Evolutionary conservation across 345 rosid species (phyloP), one percentile per base, ranked within the genome.

Genomic region (Murraya paniculata): DNA sequence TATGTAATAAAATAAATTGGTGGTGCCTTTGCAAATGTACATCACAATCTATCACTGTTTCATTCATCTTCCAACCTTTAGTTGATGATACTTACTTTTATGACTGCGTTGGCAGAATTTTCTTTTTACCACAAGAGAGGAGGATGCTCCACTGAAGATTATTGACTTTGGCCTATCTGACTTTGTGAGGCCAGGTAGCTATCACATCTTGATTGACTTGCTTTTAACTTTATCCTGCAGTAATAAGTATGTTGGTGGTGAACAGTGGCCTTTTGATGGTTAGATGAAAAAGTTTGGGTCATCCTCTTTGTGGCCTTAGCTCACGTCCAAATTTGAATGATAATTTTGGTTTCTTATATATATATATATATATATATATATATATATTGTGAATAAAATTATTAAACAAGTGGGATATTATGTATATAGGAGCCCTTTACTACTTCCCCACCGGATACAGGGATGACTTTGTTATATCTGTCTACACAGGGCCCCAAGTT

Each of bases 101-200:
- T 73, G 81, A 82, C 68, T 61, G 59, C 57, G 13, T 74, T 77
- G 77, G 58, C 92, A 97, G 98, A 94, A 97, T 85, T 94, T 97
- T 82, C 98, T 94, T 71, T 97, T 93, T 83, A 82, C 94, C 73
- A 89, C 92, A 73, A 88, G 82, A 82, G 89, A 86, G 55, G 97
- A 91, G 77, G 92, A 91, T 84, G 92, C 98, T 67, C 78, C 89
- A 72, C 86, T 97, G 90, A 97, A 93, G 89, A 89, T 93, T 66
- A 97, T 94, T 72, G 99, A 97, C 81, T 97, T 97, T 82, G 99
- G 99, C 65, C 90, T 93, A 61, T 93, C 98, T 78, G 97, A 95
- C 82, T 95, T 85, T 83, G 83, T 82, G 59, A 84, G 86, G 84
- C 91, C 95, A 81, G 98, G 98, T 93, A 90, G 76, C 31, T 68